A percentile compares a stretch with the other conserved stretches of the same genome.
These are phyloP conservation scores for Eucalyptus tenuipes DNA, from an alignment of 345 rosid species.

Conservation along the genomic window DNA sequence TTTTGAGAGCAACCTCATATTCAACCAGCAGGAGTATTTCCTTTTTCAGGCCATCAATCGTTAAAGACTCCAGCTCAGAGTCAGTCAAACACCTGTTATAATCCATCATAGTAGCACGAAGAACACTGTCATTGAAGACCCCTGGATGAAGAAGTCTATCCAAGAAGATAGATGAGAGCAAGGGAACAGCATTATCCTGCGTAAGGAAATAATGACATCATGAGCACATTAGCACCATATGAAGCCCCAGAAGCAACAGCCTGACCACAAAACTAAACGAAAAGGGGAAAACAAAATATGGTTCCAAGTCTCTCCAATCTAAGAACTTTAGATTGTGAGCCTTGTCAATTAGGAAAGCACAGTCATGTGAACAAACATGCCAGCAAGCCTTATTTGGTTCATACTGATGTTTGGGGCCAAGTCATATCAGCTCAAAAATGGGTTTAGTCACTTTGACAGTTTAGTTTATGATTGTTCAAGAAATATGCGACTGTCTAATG, in stretches of 20 bases:
- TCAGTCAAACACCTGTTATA: slow-evolving; percentile 71
- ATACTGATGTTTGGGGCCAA: background rate
- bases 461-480: background rate
- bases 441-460: background rate
- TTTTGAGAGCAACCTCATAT: slow-evolving; percentile 41
- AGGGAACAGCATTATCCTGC: slow-evolving; percentile 70
- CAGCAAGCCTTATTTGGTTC: background rate
- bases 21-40: slow-evolving; percentile 72
- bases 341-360: background rate
- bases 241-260: background rate
- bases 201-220: background rate
- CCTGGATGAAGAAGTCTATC: slow-evolving; percentile 85
- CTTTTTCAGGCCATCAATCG: slow-evolving; percentile 67
- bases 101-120: slow-evolving; percentile 64
- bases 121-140: slow-evolving; percentile 36
- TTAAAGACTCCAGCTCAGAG: slow-evolving; percentile 70
- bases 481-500: background rate
- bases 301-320: background rate
- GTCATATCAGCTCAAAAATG: background rate
- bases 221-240: background rate
- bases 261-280: background rate
- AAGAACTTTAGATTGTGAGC: background rate
- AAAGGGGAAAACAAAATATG: background rate
- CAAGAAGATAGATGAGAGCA: slow-evolving; percentile 72
- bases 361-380: background rate